Conservation (phyloP, 1,284 basidiomycete species). For the Ganoderma sinense region DNA sequence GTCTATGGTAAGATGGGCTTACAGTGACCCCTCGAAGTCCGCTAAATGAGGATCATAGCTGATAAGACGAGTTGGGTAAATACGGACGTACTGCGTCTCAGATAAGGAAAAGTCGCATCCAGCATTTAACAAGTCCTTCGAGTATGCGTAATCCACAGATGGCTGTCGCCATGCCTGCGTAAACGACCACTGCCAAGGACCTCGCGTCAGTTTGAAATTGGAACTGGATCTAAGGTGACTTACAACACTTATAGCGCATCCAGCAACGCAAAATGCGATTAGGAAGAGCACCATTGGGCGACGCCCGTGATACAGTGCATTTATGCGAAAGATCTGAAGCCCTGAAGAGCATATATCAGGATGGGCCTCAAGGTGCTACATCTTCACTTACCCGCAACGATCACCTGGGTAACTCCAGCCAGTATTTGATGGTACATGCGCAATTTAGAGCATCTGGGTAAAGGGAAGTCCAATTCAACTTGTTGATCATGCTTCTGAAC, state of each 20-base stretch:
- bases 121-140: not conserved
- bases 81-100: slow-evolving; percentile 6
- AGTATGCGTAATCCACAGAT: too few species aligned
- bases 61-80: not conserved
- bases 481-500: not conserved
- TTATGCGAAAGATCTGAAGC: slow-evolving; percentile 14
- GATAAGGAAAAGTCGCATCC: slow-evolving; percentile 16
- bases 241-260: slow-evolving; percentile 7
- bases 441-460: slow-evolving; percentile 11
- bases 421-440: slow-evolving; percentile 21
- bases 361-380: not conserved
- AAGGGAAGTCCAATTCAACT: not conserved
- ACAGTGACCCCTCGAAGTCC: not conserved
- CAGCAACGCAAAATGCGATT: not conserved
- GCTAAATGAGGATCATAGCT: not conserved
- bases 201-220: not conserved
- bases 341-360: not conserved
- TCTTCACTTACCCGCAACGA: slow-evolving; percentile 14
- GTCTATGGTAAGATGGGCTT: not conserved
- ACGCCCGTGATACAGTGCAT: slow-evolving; percentile 13
- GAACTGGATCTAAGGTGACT: not conserved
- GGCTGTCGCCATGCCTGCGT: not conserved
- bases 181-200: slow-evolving; percentile 18
- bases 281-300: slow-evolving; percentile 4
- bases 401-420: slow-evolving; percentile 9